These are phyloP conservation scores for Schrenkiella parvula DNA, from an alignment of 345 rosid genomes.

Conservation along the genomic window DNA sequence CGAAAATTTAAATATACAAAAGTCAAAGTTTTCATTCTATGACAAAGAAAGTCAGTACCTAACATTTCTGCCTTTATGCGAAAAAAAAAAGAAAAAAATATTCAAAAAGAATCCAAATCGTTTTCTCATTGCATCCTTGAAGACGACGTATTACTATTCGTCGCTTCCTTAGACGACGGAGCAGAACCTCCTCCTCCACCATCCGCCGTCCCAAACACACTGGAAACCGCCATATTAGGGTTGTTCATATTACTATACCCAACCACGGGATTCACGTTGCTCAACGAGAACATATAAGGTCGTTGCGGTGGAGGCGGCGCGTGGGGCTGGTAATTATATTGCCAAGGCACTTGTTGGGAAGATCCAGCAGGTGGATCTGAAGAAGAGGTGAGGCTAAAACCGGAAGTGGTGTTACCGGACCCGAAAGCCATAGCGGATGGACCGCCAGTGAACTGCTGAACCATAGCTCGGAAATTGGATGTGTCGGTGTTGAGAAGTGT, in stretches of 20 bases:
- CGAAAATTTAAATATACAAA: constrained; percentile 19
- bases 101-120: constrained; percentile 30
- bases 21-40: constrained; percentile 36
- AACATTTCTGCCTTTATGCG: constrained; percentile 39
- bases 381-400: constrained; percentile 28
- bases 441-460: constrained; percentile 91
- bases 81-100: neutral
- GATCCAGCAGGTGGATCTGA: constrained; percentile 26
- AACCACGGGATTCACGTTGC: constrained; percentile 19
- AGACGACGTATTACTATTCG: constrained; percentile 27
- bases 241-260: constrained; percentile 24
- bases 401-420: constrained; percentile 29
- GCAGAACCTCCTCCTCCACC: constrained; percentile 27
- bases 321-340: constrained; percentile 19
- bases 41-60: constrained; percentile 40
- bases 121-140: constrained; percentile 37
- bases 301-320: constrained; percentile 9
- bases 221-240: constrained; percentile 17
- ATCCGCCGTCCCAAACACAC: constrained; percentile 17
- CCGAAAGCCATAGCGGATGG: constrained; percentile 62
- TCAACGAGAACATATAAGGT: constrained; percentile 32
- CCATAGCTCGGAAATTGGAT: constrained; percentile 90
- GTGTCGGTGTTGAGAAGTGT: constrained; percentile 93
- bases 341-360: constrained; percentile 33
- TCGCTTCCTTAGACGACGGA: constrained; percentile 21